Percentiles rank a stretch among this genome's conserved stretches.
These are phyloP conservation scores for Pulveroboletus sp. DNA, from an alignment of 768 basidiomycete species.

Conservation along the genomic window DNA sequence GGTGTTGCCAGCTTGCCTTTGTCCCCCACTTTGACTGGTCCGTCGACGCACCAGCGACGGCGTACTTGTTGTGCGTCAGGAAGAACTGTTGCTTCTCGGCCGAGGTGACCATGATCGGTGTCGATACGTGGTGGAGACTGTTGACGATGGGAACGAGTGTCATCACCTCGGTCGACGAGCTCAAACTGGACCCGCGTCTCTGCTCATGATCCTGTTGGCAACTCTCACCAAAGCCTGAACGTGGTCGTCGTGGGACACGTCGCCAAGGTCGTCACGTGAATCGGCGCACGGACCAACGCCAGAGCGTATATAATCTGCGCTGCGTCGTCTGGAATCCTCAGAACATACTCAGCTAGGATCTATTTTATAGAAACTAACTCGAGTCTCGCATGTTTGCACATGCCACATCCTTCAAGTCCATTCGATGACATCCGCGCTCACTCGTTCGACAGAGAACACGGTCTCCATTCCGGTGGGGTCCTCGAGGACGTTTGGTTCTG, in stretches of 20 bases:
- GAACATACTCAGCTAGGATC: constrained; percentile 81
- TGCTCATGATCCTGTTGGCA: too few species aligned
- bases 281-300: constrained; percentile 32
- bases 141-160: too few species aligned
- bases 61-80: constrained; percentile 58
- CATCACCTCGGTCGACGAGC: too few species aligned
- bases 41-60: constrained; percentile 81
- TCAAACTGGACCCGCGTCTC: too few species aligned
- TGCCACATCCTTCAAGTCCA: constrained; percentile 69
- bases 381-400: constrained; percentile 78
- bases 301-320: constrained; percentile 31
- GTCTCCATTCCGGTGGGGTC: constrained; percentile 29
- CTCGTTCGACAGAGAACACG: constrained; percentile 70
- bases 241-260: too few species aligned
- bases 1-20: constrained; percentile 39
- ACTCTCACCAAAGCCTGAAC: too few species aligned
- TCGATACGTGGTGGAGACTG: too few species aligned
- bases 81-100: constrained; percentile 50
- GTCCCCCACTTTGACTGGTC: constrained; percentile 77
- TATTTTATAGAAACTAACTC: constrained; percentile 76
- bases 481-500: constrained; percentile 64
- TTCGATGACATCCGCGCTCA: constrained; percentile 62
- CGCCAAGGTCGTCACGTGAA: too few species aligned
- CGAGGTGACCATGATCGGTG: constrained; percentile 24
- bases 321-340: constrained; percentile 33